Conservation (phyloP, 495 filamentous ascomycete species). For the Aspergillus ostianus region DNA sequence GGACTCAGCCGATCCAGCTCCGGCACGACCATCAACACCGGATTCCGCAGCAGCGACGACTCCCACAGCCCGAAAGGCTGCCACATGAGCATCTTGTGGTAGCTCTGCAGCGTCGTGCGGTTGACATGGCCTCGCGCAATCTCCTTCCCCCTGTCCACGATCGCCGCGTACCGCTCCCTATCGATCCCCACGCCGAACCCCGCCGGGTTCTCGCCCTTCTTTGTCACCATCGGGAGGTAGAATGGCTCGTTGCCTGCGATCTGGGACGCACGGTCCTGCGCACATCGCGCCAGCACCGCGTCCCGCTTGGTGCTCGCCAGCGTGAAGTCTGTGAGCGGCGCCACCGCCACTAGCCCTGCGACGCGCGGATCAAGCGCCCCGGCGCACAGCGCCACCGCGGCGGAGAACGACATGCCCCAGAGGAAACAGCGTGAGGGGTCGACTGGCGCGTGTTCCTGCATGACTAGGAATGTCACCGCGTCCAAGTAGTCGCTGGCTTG, state of each 20-base stretch:
- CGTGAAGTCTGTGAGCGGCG: background rate
- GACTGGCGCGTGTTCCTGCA: background rate
- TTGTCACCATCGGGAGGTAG: background rate
- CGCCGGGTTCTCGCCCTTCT: conserved; percentile 1
- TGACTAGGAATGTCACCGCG: conserved; percentile 1
- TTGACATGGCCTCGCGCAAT: background rate
- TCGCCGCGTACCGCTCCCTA: background rate
- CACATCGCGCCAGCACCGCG: background rate
- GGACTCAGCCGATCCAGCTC: conserved; percentile 2
- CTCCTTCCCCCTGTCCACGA: background rate
- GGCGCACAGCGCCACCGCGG: background rate
- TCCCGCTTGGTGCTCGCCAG: background rate
- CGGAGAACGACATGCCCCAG: conserved; percentile 6
- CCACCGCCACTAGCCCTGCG: background rate
- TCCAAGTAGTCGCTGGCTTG: conserved; percentile 3
- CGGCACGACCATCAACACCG: conserved; percentile 6
- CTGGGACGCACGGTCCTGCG: background rate
- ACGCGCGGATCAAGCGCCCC: conserved; percentile 1
- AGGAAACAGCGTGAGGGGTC: background rate
- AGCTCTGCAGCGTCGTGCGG: conserved; percentile 3
- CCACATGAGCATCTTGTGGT: conserved; percentile 4
- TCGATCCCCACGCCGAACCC: background rate
- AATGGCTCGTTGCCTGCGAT: background rate
- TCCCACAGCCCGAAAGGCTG: background rate
- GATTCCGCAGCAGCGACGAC: background rate